Evolutionary conservation across 2,329 filamentous ascomycete species (phyloP).

Genomic region (Colletotrichum abscissum): DNA sequence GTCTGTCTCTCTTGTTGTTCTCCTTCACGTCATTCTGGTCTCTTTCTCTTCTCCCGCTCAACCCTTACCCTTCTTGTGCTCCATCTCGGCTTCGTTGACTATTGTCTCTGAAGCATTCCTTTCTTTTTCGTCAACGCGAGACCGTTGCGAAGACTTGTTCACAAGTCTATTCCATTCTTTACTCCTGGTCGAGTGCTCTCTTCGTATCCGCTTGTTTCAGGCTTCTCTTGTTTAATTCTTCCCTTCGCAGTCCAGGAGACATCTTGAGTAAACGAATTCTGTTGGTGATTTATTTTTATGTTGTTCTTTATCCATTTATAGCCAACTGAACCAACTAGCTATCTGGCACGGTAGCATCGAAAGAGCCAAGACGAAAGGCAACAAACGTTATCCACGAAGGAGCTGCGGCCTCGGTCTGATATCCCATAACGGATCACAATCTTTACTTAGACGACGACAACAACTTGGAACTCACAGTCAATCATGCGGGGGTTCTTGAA

Average conservation of each 20-base stretch:
- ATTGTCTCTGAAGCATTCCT: slow-evolving; percentile 24
- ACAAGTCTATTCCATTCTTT: slow-evolving; percentile 29
- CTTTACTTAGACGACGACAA: background rate
- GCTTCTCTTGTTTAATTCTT: background rate
- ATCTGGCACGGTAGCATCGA: background rate
- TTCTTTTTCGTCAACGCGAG: slow-evolving; percentile 18
- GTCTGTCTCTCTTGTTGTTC: slow-evolving; percentile 2
- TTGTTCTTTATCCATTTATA: slow-evolving; percentile 5
- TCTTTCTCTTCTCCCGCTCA: slow-evolving; percentile 14
- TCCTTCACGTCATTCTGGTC: slow-evolving; percentile 16
- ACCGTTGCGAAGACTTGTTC: slow-evolving; percentile 17
- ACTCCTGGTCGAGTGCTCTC: slow-evolving; percentile 27
- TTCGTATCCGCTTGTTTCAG: background rate
- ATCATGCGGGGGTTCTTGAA: slow-evolving; percentile 24
- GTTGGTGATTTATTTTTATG: background rate
- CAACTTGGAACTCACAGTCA: background rate
- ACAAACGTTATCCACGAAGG: background rate
- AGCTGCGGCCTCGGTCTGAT: background rate
- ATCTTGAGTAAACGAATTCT: background rate
- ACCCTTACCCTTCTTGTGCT: slow-evolving; percentile 12
- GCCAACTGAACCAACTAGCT: background rate
- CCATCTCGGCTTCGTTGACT: slow-evolving; percentile 27
- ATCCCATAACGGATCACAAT: background rate
- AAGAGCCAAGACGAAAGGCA: background rate
- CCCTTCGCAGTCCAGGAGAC: slow-evolving; percentile 22